These are phyloP conservation scores for Cutaneotrichosporon cavernicola DNA, from an alignment of 1,284 basidiomycete genomes.

Conservation along the genomic window DNA sequence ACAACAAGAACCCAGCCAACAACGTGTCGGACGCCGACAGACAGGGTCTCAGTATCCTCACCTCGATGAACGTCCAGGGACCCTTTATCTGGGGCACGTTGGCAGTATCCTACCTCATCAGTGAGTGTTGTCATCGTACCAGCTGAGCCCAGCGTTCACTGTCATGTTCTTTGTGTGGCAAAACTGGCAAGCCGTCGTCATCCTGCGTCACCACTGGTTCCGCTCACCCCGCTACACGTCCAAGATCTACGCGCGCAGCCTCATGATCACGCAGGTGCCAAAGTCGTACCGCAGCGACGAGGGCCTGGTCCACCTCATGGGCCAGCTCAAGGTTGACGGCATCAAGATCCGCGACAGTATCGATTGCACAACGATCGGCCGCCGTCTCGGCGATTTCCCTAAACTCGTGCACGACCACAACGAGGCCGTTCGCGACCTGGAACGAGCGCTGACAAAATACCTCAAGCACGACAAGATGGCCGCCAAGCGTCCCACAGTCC, in stretches of 20 bases:
- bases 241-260: conserved; percentile 51
- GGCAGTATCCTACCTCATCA: conserved; percentile 70
- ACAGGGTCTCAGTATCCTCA: conserved; percentile 65
- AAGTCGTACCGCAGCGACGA: conserved; percentile 74
- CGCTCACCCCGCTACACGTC: conserved; percentile 49
- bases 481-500: conserved; percentile 70
- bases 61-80: conserved; percentile 71
- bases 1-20: conserved; percentile 61
- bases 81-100: conserved; percentile 72
- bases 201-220: conserved; percentile 51
- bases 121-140: conserved; percentile 50
- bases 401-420: conserved; percentile 69
- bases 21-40: conserved; percentile 58
- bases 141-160: conserved; percentile 32
- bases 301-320: conserved; percentile 69
- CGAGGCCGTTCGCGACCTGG: conserved; percentile 76
- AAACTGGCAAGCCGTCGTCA: conserved; percentile 70
- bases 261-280: conserved; percentile 65
- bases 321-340: conserved; percentile 60
- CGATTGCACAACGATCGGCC: conserved; percentile 43
- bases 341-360: conserved; percentile 53
- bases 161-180: conserved; percentile 59
- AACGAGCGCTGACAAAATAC: conserved; percentile 77
- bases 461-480: conserved; percentile 73
- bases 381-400: conserved; percentile 52